Conservation (phyloP, 257 asterid species). For the Ligustrum vulgare region DNA sequence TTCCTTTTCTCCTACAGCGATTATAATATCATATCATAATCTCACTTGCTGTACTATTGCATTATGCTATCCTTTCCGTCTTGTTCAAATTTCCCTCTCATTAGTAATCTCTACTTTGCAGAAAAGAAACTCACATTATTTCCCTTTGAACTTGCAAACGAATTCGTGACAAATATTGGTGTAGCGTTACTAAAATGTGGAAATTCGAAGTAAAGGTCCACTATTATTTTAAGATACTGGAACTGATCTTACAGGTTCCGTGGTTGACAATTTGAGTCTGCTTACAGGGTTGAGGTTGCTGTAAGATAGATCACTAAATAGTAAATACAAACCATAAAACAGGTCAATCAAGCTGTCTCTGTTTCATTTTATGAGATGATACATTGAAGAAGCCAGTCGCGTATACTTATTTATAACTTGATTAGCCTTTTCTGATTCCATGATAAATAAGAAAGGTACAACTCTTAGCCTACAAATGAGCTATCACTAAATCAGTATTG, state of each 20-base stretch:
- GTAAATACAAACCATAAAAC: too few relatives aligned
- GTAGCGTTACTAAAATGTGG: slow-evolving; percentile 20
- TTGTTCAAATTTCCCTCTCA: too few relatives aligned
- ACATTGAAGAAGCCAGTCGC: too few relatives aligned
- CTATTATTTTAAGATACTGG: neutral
- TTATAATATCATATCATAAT: too few relatives aligned
- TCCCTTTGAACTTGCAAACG: slow-evolving; percentile 58
- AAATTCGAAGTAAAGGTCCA: neutral
- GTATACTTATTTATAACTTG: too few relatives aligned
- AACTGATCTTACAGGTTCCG: slow-evolving; percentile 45
- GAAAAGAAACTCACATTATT: slow-evolving; percentile 47
- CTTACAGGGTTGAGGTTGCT: slow-evolving; percentile 38
- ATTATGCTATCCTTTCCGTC: too few relatives aligned
- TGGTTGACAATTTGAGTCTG: slow-evolving; percentile 36
- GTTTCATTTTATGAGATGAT: too few relatives aligned
- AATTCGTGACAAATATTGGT: slow-evolving; percentile 41
- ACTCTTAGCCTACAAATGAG: neutral
- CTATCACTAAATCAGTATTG: too few relatives aligned
- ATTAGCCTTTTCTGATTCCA: neutral
- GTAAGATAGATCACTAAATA: slow-evolving; percentile 63
- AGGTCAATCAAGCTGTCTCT: neutral
- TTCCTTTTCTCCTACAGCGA: too few relatives aligned
- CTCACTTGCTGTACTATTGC: too few relatives aligned
- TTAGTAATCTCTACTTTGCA: too few relatives aligned
- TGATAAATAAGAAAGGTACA: neutral